Evolutionary conservation across 2,329 filamentous ascomycete species (phyloP).

Genomic region (Harringtonia aguacate): DNA sequence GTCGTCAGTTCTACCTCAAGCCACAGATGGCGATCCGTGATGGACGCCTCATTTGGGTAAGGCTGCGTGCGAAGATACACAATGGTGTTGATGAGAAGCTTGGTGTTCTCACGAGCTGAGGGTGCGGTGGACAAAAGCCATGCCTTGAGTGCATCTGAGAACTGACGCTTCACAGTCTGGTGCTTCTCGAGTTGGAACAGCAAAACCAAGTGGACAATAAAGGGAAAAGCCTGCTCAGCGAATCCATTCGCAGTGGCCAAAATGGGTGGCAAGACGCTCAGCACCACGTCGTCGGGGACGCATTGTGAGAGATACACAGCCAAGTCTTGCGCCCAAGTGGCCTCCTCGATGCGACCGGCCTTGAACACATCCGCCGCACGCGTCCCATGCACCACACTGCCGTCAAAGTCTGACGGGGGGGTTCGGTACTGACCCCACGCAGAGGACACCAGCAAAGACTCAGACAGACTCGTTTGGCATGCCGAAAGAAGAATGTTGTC

Average conservation of each 20-base stretch:
- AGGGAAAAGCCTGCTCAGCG: conserved; percentile 67
- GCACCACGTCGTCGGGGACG: conserved; percentile 52
- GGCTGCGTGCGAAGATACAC: conserved; percentile 81
- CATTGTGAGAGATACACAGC: conserved; percentile 49
- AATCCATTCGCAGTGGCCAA: conserved; percentile 57
- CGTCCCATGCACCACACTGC: not conserved
- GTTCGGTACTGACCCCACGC: conserved; percentile 45
- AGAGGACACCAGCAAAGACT: conserved; percentile 41
- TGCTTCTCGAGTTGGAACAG: conserved; percentile 54
- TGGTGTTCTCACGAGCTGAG: conserved; percentile 49
- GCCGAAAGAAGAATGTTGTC: conserved; percentile 37
- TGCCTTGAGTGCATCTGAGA: conserved; percentile 55
- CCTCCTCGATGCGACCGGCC: conserved; percentile 28
- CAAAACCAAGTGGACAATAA: conserved; percentile 74
- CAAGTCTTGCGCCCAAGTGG: conserved; percentile 52
- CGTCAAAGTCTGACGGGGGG: conserved; percentile 40
- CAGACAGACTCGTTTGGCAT: conserved; percentile 40
- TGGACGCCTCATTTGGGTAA: conserved; percentile 63
- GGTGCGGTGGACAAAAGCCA: conserved; percentile 46
- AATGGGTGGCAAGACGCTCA: conserved; percentile 57
- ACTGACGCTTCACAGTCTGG: conserved; percentile 42
- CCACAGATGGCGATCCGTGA: conserved; percentile 73
- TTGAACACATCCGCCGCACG: conserved; percentile 23
- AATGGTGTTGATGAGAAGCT: conserved; percentile 65
- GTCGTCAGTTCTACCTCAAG: conserved; percentile 68